These are phyloP conservation scores for Fusarium sp. DNA, from an alignment of 2,329 filamentous ascomycete species.

Conservation along the genomic window DNA sequence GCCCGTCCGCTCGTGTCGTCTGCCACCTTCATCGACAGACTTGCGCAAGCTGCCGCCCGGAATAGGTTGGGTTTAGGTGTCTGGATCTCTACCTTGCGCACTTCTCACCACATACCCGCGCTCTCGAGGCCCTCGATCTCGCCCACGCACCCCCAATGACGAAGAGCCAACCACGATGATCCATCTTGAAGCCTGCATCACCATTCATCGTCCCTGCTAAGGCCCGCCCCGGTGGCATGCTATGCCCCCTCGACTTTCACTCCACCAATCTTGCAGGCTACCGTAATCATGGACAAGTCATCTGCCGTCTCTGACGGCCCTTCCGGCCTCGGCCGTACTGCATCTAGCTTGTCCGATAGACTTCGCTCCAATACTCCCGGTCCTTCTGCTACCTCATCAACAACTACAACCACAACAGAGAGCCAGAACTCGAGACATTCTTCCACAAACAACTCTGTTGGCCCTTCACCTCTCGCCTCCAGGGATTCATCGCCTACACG, in stretches of 20 bases:
- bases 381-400: constrained; percentile 37
- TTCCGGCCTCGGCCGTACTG: constrained; percentile 34
- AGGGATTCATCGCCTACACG: constrained; percentile 63
- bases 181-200: constrained; percentile 42
- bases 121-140: constrained; percentile 32
- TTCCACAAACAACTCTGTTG: constrained; percentile 51
- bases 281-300: constrained; percentile 52
- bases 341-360: constrained; percentile 31
- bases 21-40: constrained; percentile 35
- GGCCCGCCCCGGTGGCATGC: constrained; percentile 49
- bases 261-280: constrained; percentile 41
- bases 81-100: constrained; percentile 27
- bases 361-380: constrained; percentile 41
- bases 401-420: constrained; percentile 40
- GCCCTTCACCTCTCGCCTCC: constrained; percentile 52
- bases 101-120: constrained; percentile 2
- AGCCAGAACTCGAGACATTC: constrained; percentile 51
- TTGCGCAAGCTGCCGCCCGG: constrained; percentile 40
- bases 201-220: constrained; percentile 46
- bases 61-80: constrained; percentile 46
- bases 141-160: constrained; percentile 45
- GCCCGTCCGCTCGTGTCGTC: constrained; percentile 40
- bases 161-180: constrained; percentile 52
- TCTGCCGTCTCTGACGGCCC: constrained; percentile 44
- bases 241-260: constrained; percentile 48